These are phyloP conservation scores for Calonectria pteridis DNA, from an alignment of 2,329 filamentous ascomycete species.

Conservation along the genomic window DNA sequence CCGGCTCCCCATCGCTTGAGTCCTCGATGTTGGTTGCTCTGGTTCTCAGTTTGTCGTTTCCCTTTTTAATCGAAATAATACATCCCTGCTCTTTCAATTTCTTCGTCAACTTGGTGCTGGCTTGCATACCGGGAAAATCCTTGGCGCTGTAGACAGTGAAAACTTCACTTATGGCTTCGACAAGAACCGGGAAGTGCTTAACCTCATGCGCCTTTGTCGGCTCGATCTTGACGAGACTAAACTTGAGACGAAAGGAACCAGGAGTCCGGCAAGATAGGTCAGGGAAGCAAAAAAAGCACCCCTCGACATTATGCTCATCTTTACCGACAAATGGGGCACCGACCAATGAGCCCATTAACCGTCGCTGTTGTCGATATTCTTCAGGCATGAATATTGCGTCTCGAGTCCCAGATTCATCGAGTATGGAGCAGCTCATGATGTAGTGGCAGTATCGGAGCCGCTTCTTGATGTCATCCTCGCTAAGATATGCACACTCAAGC, in stretches of 20 bases:
- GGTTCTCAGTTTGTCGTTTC: constrained; percentile 72
- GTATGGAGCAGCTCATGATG: constrained; percentile 82
- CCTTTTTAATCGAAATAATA: constrained; percentile 88
- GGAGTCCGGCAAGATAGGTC: constrained; percentile 85
- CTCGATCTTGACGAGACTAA: constrained; percentile 80
- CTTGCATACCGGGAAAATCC: constrained; percentile 87
- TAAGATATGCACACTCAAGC: constrained; percentile 69
- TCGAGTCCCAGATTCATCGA: constrained; percentile 74
- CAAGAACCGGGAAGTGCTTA: constrained; percentile 63
- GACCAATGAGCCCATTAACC: constrained; percentile 84
- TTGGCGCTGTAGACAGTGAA: constrained; percentile 88
- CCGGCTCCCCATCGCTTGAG: constrained; percentile 59
- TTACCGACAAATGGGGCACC: constrained; percentile 81
- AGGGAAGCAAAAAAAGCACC: constrained; percentile 89
- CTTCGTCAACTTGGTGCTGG: constrained; percentile 80
- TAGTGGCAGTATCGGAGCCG: constrained; percentile 73
- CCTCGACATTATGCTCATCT: constrained; percentile 79
- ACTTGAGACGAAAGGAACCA: constrained; percentile 80
- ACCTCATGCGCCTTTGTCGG: constrained; percentile 63
- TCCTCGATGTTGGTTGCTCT: constrained; percentile 54
- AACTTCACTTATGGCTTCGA: constrained; percentile 72
- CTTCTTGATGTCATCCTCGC: constrained; percentile 64
- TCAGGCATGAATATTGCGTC: constrained; percentile 80
- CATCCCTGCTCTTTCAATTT: constrained; percentile 83
- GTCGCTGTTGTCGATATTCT: constrained; percentile 78